A percentile compares a stretch with the other conserved stretches of the same genome.
phyloP scores from a whole-genome alignment of 768 basidiomycete genomes.

The Psilocybe tampanensis region DNA sequence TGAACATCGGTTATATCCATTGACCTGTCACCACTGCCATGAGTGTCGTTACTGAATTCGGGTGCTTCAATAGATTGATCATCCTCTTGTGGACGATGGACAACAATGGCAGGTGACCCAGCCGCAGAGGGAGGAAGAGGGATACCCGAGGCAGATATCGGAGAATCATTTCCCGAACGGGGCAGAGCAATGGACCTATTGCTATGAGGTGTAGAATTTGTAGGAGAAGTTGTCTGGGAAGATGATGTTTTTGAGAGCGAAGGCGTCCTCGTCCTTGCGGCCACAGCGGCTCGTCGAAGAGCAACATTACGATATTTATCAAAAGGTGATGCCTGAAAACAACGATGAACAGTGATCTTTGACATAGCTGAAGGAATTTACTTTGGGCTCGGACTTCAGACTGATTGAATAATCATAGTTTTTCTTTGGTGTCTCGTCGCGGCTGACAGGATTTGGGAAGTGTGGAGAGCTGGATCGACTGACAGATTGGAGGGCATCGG shows the following conservation, averaged over 20 bases:
- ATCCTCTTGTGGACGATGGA: slow-evolving; percentile 28
- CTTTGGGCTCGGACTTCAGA: slow-evolving; percentile 64
- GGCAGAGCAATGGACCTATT: slow-evolving; percentile 44
- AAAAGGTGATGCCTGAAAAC: slow-evolving; percentile 56
- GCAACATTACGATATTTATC: slow-evolving; percentile 68
- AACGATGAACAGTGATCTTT: not conserved
- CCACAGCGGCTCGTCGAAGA: slow-evolving; percentile 41
- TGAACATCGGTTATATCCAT: slow-evolving; percentile 61
- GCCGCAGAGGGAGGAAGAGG: slow-evolving; percentile 57
- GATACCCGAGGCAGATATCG: slow-evolving; percentile 44
- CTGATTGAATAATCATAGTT: slow-evolving; percentile 59
- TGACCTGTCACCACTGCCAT: slow-evolving; percentile 38
- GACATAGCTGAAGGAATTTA: slow-evolving; percentile 24
- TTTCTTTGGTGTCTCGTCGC: slow-evolving; percentile 51
- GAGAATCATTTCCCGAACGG: slow-evolving; percentile 44
- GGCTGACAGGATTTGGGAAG: slow-evolving; percentile 35
- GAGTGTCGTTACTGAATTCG: slow-evolving; percentile 32
- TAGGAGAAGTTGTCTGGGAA: slow-evolving; percentile 59
- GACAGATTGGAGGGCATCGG: slow-evolving; percentile 59
- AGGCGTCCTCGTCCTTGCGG: slow-evolving; percentile 60
- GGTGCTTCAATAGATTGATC: slow-evolving; percentile 18
- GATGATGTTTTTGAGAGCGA: slow-evolving; percentile 66
- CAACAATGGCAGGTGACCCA: slow-evolving; percentile 46
- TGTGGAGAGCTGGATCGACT: slow-evolving; percentile 58
- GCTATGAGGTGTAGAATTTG: slow-evolving; percentile 67